Percentiles rank a stretch among this genome's conserved stretches.
Conservation (phyloP, 2,329 filamentous ascomycete genomes). For the Epichloe hybrida region DNA sequence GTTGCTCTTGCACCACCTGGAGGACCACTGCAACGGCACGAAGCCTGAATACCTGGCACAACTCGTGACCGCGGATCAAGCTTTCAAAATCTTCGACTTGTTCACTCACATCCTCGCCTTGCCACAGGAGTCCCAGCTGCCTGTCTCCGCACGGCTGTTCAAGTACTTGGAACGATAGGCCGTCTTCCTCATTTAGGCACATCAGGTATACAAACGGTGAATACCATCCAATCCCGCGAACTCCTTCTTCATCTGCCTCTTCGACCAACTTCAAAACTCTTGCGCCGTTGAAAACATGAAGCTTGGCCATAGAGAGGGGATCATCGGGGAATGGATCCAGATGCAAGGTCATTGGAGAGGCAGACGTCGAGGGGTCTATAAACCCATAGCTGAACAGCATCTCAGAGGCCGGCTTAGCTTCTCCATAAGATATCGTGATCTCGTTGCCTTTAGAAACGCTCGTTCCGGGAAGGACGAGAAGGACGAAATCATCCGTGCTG, state of each 20-base stretch:
- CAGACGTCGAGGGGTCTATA: constrained; percentile 45
- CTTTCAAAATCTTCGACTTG: constrained; percentile 39
- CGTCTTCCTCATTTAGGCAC: constrained; percentile 85
- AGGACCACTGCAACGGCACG: constrained; percentile 62
- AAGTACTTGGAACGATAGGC: constrained; percentile 62
- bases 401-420: constrained; percentile 74
- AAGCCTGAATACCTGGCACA: constrained; percentile 62
- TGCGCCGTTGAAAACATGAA: constrained; percentile 48
- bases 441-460: constrained; percentile 47
- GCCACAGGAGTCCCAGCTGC: constrained; percentile 65
- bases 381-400: constrained; percentile 97
- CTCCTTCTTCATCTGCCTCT: constrained; percentile 17
- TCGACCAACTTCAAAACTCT: constrained; percentile 45
- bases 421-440: constrained; percentile 77
- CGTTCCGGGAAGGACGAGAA: constrained; percentile 50
- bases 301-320: constrained; percentile 63
- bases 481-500: constrained; percentile 46
- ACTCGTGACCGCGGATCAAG: constrained; percentile 48
- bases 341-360: constrained; percentile 34
- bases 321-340: constrained; percentile 52
- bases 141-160: constrained; percentile 56
- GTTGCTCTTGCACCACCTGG: constrained; percentile 52
- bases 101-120: constrained; percentile 48
- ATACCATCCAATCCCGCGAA: constrained; percentile 43
- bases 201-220: constrained; percentile 69